phyloP scores from a whole-genome alignment of 805 yeast species.

The Tetrapisispora phaffii region DNA sequence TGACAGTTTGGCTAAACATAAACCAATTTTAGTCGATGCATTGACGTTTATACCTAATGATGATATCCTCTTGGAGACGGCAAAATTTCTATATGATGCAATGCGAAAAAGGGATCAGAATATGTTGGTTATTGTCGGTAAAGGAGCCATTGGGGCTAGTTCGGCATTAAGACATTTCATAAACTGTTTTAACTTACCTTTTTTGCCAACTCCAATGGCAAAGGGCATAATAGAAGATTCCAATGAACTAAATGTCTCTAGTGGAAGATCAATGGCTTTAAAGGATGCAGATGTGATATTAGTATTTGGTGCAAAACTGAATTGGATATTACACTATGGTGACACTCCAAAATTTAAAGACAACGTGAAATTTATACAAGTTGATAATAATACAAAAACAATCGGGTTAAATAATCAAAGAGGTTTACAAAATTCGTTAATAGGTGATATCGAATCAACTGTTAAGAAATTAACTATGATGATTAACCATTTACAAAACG shows the following conservation, averaged over 20 bases:
- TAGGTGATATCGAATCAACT: constrained; percentile 44
- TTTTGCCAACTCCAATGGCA: constrained; percentile 72
- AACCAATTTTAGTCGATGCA: not conserved
- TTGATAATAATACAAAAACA: constrained; percentile 45
- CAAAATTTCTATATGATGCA: constrained; percentile 3
- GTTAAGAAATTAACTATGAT: constrained; percentile 28
- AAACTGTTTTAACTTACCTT: constrained; percentile 37
- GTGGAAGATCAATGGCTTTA: constrained; percentile 56
- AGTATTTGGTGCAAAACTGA: constrained; percentile 55
- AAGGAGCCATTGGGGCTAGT: constrained; percentile 49
- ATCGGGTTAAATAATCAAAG: constrained; percentile 37
- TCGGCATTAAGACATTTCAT: constrained; percentile 34
- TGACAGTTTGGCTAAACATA: not conserved
- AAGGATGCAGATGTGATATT: constrained; percentile 48
- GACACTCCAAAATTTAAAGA: constrained; percentile 42
- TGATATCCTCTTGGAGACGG: not conserved
- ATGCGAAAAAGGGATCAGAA: constrained; percentile 13
- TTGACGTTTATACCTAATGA: constrained; percentile 4
- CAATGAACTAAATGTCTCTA: constrained; percentile 40
- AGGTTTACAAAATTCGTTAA: constrained; percentile 35
- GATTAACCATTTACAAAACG: constrained; percentile 8
- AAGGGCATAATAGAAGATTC: constrained; percentile 56
- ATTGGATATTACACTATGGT: constrained; percentile 68
- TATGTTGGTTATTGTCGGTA: constrained; percentile 52
- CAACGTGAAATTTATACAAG: constrained; percentile 44